A percentile compares a stretch with the other conserved stretches of the same genome.
Conservation (phyloP, 2,329 filamentous ascomycete species). For the Penicillium sp. region DNA sequence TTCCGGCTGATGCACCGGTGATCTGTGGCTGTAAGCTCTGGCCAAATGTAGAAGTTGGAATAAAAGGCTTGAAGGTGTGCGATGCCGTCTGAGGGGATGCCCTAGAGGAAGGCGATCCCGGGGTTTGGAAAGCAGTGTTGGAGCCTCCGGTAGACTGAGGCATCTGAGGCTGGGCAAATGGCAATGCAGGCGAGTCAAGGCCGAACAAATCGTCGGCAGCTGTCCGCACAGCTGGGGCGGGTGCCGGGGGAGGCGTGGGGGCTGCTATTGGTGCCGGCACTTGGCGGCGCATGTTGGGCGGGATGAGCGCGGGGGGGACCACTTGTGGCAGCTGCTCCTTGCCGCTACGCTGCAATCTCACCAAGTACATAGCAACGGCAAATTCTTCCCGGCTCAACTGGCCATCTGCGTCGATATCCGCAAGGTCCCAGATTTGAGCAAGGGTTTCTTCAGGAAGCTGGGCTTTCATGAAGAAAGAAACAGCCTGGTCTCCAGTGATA, state of each 20-base stretch:
- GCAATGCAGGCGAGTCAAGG: slow-evolving; percentile 66
- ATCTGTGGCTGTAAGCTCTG: slow-evolving; percentile 74
- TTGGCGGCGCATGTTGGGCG: slow-evolving; percentile 74
- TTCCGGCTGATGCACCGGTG: slow-evolving; percentile 61
- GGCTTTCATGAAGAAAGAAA: slow-evolving; percentile 90
- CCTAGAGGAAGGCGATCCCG: slow-evolving; percentile 47
- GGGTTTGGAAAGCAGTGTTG: slow-evolving; percentile 55
- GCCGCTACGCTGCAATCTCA: slow-evolving; percentile 80
- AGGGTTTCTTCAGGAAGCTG: slow-evolving; percentile 83
- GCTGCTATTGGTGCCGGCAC: slow-evolving; percentile 38
- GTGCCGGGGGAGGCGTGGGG: slow-evolving; percentile 46
- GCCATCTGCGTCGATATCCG: slow-evolving; percentile 89
- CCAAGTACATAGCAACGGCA: slow-evolving; percentile 95
- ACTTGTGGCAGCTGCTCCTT: slow-evolving; percentile 69
- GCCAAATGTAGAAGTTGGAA: slow-evolving; percentile 90
- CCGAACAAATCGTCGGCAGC: slow-evolving; percentile 93
- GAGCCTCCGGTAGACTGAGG: slow-evolving; percentile 75
- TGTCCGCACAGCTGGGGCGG: slow-evolving; percentile 60
- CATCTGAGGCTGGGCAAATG: slow-evolving; percentile 57
- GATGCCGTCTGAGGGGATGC: slow-evolving; percentile 40
- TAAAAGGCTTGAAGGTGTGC: slow-evolving; percentile 79
- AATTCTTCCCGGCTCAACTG: slow-evolving; percentile 86
- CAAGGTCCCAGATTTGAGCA: slow-evolving; percentile 95
- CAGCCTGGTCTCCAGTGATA: slow-evolving; percentile 92
- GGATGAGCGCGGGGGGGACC: slow-evolving; percentile 79